phyloP scores from a whole-genome alignment of 768 basidiomycete genomes.

The Epithele typhae region DNA sequence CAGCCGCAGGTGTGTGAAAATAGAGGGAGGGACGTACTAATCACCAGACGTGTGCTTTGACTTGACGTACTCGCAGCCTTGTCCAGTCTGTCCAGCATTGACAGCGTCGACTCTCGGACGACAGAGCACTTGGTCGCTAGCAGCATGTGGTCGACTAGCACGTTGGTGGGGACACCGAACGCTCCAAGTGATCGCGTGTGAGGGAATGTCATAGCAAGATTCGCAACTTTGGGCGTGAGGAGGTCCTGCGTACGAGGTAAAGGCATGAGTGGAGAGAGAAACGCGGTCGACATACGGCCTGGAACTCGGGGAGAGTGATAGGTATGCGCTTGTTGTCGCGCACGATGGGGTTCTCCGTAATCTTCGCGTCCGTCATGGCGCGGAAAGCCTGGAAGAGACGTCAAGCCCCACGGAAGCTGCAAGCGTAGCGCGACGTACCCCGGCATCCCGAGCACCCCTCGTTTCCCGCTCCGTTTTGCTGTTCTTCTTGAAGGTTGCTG shows the following conservation, averaged over 20 bases:
- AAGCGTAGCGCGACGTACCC: conserved; percentile 2
- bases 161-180: conserved; percentile 68
- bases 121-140: conserved; percentile 71
- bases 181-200: conserved; percentile 45
- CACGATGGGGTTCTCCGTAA: conserved; percentile 39
- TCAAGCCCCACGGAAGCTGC: neutral
- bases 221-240: conserved; percentile 33
- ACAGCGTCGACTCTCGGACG: conserved; percentile 62
- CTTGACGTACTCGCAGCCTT: conserved; percentile 46
- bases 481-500: conserved; percentile 12
- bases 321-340: conserved; percentile 31
- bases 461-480: conserved; percentile 1
- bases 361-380: conserved; percentile 35
- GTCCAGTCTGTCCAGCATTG: conserved; percentile 49
- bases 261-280: neutral
- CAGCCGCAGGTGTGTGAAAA: neutral
- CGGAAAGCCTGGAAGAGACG: conserved; percentile 36
- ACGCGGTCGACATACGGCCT: conserved; percentile 32
- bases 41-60: conserved; percentile 47
- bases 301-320: conserved; percentile 38
- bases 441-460: conserved; percentile 6
- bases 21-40: conserved; percentile 47
- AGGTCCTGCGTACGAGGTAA: conserved; percentile 25
- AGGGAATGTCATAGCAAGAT: conserved; percentile 43
- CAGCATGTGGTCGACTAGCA: conserved; percentile 70